Evolutionary conservation across 2,329 filamentous ascomycete genomes (phyloP), one percentile per base, ranked within the genome.

Genomic region (Ciborinia camelliae): DNA sequence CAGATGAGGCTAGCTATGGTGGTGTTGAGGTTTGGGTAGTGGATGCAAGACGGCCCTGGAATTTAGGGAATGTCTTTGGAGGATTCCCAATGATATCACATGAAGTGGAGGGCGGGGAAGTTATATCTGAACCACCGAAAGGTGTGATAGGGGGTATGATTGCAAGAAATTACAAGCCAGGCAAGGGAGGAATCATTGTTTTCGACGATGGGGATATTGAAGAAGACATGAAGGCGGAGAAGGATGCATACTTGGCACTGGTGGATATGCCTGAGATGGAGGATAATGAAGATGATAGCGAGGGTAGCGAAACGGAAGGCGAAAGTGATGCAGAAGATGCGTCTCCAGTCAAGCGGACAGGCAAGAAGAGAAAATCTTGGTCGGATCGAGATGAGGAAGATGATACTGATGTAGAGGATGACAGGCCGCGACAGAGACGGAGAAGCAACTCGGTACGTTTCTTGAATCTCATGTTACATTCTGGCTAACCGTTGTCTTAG

Each of bases 171-270:
- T 97, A 96, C 75, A 88, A 85, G 68, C 86, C 90, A 6, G 90
- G 91, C 37, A 89, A 84, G 73, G 94, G 94, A 23, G 95, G 95
- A 0, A 90, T 99, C 50, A 86, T 99, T 67, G 92, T 97, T 2
- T 96, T 95, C 75, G 95, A 98, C 73, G 95, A 98, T 74, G 95
- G 94, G 1, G 95, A 99, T 75, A 93, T 99, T 59, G 90, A 94
- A 70, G 90, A 94, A 70, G 90, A 93, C 41, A 79, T 99, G 41
- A 78, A 77, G 15, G 79, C 80, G 1, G 92, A 98, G 77, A 84
- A 86, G 70, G 87, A 91, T 66, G 93, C 95, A 47, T 98, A 96
- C 74, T 85, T 90, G 69, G 89, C 89, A n/a, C 79, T 98, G 60
- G 81, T 91, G 53, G 89, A 92, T 68, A 98, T 99, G 92, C 94